Evolutionary conservation across 345 rosid genomes (phyloP).

Genomic region (Eucalyptus tenuipes): DNA sequence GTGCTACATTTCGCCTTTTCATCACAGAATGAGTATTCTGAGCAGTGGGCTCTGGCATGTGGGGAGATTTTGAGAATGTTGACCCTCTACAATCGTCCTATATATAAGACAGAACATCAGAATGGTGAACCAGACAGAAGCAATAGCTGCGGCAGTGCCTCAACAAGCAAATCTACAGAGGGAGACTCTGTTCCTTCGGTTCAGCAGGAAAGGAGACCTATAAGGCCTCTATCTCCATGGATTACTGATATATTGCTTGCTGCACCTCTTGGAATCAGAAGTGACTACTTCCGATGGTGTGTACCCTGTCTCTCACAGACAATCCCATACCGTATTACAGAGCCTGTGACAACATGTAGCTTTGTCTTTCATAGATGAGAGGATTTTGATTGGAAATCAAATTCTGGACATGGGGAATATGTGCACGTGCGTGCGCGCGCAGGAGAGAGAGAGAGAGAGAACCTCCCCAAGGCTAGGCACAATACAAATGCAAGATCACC

Average conservation of each 20-base stretch:
- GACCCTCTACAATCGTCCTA: conserved; percentile 98
- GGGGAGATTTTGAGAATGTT: conserved; percentile 91
- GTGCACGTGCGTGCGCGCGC: rapidly evolving
- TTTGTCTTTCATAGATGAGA: not conserved
- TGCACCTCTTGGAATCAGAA: conserved; percentile 87
- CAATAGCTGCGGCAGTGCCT: conserved; percentile 24
- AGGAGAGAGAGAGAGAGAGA: not conserved
- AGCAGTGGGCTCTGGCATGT: conserved; percentile 98
- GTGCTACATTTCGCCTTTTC: not conserved
- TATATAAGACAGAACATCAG: conserved; percentile 59
- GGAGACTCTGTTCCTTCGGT: conserved; percentile 18
- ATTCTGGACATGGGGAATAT: not conserved
- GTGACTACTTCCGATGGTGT: conserved; percentile 97
- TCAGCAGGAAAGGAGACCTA: conserved; percentile 75
- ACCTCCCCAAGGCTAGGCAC: not conserved
- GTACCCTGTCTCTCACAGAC: conserved; percentile 1
- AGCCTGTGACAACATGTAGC: not conserved
- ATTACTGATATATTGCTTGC: conserved; percentile 88
- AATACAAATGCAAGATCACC: not conserved
- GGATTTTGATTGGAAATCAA: not conserved
- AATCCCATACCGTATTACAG: not conserved
- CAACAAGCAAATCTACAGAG: conserved; percentile 17
- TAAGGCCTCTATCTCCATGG: conserved; percentile 96
- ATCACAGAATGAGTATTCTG: conserved; percentile 81
- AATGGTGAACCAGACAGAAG: conserved; percentile 45